Base-by-base conservation (phyloP, 1,284 basidiomycete species). In the Ustilago esculenta region DNA sequence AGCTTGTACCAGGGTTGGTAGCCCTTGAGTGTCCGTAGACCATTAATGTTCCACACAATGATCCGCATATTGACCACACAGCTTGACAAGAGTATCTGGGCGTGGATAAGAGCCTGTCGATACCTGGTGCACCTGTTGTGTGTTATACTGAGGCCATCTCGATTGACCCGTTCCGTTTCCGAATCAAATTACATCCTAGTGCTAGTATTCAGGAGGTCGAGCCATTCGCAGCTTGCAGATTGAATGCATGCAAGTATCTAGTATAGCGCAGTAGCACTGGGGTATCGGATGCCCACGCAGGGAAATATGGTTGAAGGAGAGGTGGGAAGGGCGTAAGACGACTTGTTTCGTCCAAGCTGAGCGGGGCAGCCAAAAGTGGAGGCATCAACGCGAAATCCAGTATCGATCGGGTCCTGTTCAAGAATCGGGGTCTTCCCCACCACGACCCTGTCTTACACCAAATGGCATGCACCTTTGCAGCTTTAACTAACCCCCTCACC, bases 11-110 rank as follows among this genome's bases (percentile, higher is more conserved):
- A 80, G 20, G 78, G 79, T 55, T 76, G 73, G 63, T 79, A 80
- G 43, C 71, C 68, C 27, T 72, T 68, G 23, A 81, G 53, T n/a
- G 77, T 80, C 15, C 75, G 73, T 10, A 80, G 65, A 29, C 79
- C 79, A 43, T 81, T 81, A 50, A 79, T 76, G 57, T 81, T 81
- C 79, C 79, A 81, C n/a, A 64, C 63, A 6, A 58, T 54, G 52
- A 78, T 75, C 5, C 76, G 66, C 76, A 78, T 78, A 1, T 5
- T 52, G 32, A 11, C 1, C 6, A 7, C 4, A 15, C 8, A 4
- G 20, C 18, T 40, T 15, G 20, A 14, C 14, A 12, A 29, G 12
- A 24, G 8, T 30, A 8, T 10, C 10, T 33, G 3, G 27, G 24
- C 9, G 15, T n/a, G 14, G n/a, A 36, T 29, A 12, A 34, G 18